Evolutionary conservation across 768 basidiomycete genomes (phyloP), one percentile per base, ranked within the genome.

Genomic region (Amanita muscaria): DNA sequence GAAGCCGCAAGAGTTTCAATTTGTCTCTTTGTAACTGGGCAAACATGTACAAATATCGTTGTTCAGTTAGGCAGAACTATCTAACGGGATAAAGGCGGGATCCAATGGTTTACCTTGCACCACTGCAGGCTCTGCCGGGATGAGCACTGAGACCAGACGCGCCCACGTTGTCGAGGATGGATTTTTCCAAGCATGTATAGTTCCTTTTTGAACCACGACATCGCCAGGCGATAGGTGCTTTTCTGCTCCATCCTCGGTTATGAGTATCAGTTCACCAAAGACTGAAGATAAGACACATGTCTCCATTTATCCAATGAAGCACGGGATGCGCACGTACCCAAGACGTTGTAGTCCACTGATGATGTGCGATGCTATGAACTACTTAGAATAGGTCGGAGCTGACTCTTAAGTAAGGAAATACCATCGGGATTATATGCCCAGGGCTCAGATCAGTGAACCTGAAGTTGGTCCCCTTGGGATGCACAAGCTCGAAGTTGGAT

Each of bases 141-240:
- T 62, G 22, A 80, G 52, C 35, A 76, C 66, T 7, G 70, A 65
- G 29, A 72, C 58, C 76, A 75, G 79, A 18, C 76, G 62, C 8
- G 70, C 58, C 71, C 75, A 78, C 25, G 19, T 19, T 19, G 59
- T 53, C 8, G 60, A 58, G 1, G 72, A 70, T 8, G 77, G 74
- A 56, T 81, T 80, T 42, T 58, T 70, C 80, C 78, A 83, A 12
- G 72, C 74, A 51, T 81, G 79, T 57, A 77, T 64, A 0, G 72
- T 76, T 7, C 78, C 79, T 46, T 70, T 72, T 59, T 77, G 74
- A 25, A 80, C 60, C 36, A 80, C 71, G 1, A 66, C 64, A 56
- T 78, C 77, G 24, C 77, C 79, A 18, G 76, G 71, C 42, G 70
- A 71, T 40, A 79, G 53, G 39, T 67, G 64, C 15, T 59, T 73